Base-by-base conservation (phyloP, 352 stramenopile genomes). In the Saprolegnia parasitica region DNA sequence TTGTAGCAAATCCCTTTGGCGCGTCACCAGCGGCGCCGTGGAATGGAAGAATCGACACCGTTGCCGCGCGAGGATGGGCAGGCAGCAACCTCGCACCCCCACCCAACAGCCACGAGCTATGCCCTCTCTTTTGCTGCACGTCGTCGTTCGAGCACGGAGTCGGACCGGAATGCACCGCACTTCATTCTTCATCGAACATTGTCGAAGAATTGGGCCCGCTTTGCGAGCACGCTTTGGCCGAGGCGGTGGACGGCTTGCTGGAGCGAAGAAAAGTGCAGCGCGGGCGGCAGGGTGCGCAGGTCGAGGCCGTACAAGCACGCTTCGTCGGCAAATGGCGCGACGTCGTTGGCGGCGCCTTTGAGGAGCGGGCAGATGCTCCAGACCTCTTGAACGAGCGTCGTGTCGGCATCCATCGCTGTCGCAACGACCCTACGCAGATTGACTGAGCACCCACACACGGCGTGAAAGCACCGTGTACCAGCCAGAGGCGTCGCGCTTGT, bases 201-300 rank as follows among this genome's bases (percentile, higher is more conserved):
- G 55, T 66, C 1, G 20, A 66, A 66, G n/a, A 66, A 55, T 5
- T 20, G 16, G 21, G 47, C 49, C 9, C 58, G 58, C n/a, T 55
- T 52, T 4, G 39, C 39, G 4, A 66, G 39, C 6, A 66, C 58
- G 15, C 37, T 66, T 46, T 66, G 58, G 35, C 58, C 58, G 52
- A 39, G 37, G 20, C 58, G 29, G 20, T 29, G 47, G 13, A 64
- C 56, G 6, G 56, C 56, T 46, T 55, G 35, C 15, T 37, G 58
- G 10, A 66, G 37, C 58, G 21, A 21, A 20, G 58, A 10, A 39
- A 46, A 39, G 0, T 66, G 58, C n/a, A 49, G n/a, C 8, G 52
- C 37, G 9, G 23, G 45, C 20, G 5, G 39, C 5, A 35, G 4
- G 20, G 20, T 50, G 45, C 4, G 52, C 58, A 63, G 9, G 21